A percentile compares a stretch with the other conserved stretches of the same genome.
These are phyloP conservation scores for Boletellus emodensis DNA, from an alignment of 768 basidiomycete species.

Conservation along the genomic window DNA sequence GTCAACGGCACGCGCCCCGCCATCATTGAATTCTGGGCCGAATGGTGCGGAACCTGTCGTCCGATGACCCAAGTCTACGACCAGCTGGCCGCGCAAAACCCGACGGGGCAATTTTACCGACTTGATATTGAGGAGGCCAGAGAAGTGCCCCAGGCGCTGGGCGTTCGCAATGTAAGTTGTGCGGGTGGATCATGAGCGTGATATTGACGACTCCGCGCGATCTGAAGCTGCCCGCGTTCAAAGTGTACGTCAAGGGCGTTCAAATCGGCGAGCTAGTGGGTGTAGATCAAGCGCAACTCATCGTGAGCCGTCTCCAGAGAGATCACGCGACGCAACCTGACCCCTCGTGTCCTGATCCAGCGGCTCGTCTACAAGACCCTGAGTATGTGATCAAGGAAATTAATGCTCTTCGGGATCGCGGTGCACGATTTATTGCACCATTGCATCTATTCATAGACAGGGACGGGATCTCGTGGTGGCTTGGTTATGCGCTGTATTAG, in stretches of 20 bases:
- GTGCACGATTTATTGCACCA: conserved; percentile 1
- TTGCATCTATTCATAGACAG: conserved; percentile 20
- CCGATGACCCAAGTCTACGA: conserved; percentile 19
- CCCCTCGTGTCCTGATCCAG: conserved; percentile 16
- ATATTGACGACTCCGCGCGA: conserved; percentile 11
- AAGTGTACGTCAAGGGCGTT: conserved; percentile 30
- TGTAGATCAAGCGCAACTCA: conserved; percentile 22
- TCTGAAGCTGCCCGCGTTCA: conserved; percentile 26
- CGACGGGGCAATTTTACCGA: conserved; percentile 26
- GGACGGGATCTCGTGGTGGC: conserved; percentile 11
- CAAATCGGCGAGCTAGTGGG: conserved; percentile 30
- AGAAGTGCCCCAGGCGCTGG: conserved; percentile 22
- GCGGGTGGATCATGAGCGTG: conserved; percentile 12
- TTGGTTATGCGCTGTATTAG: conserved; percentile 11
- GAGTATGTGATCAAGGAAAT: conserved; percentile 20
- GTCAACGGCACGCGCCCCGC: conserved; percentile 20
- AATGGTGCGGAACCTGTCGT: conserved; percentile 27
- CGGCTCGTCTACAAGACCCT: conserved; percentile 28
- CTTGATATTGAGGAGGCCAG: conserved; percentile 29
- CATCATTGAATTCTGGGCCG: conserved; percentile 32
- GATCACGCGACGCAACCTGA: conserved; percentile 16
- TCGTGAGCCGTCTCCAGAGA: conserved; percentile 12
- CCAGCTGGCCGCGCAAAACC: conserved; percentile 26
- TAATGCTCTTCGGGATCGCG: conserved; percentile 6
- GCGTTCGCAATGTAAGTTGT: conserved; percentile 22